Percentiles rank a stretch among this genome's conserved stretches.
Conservation (phyloP, 1,284 basidiomycete genomes). For the Cryptococcus sp. region DNA sequence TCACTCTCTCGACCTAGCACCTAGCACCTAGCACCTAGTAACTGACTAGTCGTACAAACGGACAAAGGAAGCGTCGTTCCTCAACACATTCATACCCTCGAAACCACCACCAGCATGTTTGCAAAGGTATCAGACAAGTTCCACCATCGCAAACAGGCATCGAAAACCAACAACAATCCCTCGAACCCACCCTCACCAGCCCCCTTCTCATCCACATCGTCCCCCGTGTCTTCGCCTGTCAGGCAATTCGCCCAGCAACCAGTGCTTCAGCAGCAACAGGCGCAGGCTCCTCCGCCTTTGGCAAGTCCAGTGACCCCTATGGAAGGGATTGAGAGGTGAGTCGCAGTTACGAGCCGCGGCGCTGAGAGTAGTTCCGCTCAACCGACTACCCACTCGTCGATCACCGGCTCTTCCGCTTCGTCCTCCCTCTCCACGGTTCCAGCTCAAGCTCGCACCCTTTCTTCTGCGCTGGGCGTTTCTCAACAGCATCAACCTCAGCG, state of each 20-base stretch:
- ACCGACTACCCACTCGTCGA: slow-evolving; percentile 6
- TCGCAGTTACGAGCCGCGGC: slow-evolving; percentile 1
- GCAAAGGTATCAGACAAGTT: slow-evolving; percentile 44
- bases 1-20: too few relatives aligned
- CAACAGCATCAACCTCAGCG: slow-evolving; percentile 11
- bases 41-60: too few relatives aligned
- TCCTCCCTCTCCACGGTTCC: slow-evolving; percentile 29
- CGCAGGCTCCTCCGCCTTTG: background rate
- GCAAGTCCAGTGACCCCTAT: slow-evolving; percentile 1
- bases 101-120: slow-evolving; percentile 42
- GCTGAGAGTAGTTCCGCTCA: too few relatives aligned
- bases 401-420: slow-evolving; percentile 20
- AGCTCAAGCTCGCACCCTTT: slow-evolving; percentile 24
- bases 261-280: slow-evolving; percentile 1
- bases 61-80: background rate
- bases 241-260: background rate
- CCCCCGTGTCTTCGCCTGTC: background rate
- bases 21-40: too few relatives aligned
- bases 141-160: slow-evolving; percentile 33
- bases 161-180: slow-evolving; percentile 9
- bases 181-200: background rate
- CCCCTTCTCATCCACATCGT: background rate
- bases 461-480: slow-evolving; percentile 26
- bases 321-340: slow-evolving; percentile 7
- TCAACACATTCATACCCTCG: background rate